These are phyloP conservation scores for Eucalyptus regnans DNA, from an alignment of 345 rosid genomes.

Conservation along the genomic window DNA sequence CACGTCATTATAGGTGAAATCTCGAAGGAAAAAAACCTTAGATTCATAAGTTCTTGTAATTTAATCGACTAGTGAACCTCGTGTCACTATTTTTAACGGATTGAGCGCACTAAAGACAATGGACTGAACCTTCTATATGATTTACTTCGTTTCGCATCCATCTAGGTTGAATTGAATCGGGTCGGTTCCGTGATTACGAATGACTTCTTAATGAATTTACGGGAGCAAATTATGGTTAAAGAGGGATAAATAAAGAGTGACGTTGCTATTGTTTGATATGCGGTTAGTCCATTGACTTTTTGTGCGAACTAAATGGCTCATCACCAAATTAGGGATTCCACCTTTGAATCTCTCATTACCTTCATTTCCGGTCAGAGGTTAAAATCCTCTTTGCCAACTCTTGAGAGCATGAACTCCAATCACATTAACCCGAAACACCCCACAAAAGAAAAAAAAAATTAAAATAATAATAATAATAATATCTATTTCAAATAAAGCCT, in stretches of 20 bases:
- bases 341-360: neutral
- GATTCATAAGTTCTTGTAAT: neutral
- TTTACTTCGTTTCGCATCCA: fast-evolving
- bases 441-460: neutral
- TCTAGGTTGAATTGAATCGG: fast-evolving
- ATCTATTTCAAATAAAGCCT: neutral
- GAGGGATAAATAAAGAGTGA: neutral
- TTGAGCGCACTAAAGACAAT: too few relatives aligned
- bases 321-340: neutral
- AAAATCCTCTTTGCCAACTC: neutral
- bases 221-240: neutral
- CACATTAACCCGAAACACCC: neutral
- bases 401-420: neutral
- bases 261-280: neutral
- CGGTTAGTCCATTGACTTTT: neutral
- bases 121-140: fast-evolving
- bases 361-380: neutral
- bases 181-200: neutral
- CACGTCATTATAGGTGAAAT: neutral
- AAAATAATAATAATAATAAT: neutral
- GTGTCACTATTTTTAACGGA: neutral
- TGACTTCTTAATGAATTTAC: neutral
- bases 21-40: neutral
- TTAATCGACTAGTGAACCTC: fast-evolving
- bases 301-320: neutral